Percentiles rank a stretch among this genome's conserved stretches.
Conservation (phyloP, 768 basidiomycete genomes). For the Symmetrospora coprosmae region DNA sequence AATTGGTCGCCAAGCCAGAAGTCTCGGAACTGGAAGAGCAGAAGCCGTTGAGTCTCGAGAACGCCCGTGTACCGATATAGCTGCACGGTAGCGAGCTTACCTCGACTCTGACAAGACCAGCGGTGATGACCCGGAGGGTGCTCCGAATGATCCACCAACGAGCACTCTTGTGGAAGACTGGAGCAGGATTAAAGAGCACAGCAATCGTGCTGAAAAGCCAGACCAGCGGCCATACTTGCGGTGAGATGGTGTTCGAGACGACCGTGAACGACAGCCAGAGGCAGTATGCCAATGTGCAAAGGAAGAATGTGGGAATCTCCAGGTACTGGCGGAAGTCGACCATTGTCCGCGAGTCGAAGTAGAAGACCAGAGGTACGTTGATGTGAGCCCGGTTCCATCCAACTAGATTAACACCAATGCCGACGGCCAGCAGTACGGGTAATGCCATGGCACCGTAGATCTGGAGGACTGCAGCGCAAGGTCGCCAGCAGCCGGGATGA, state of each 20-base stretch:
- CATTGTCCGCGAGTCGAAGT: slow-evolving; percentile 41
- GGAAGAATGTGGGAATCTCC: slow-evolving; percentile 58
- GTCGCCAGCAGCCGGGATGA: slow-evolving; percentile 36
- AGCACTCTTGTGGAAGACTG: slow-evolving; percentile 49
- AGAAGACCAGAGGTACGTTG: slow-evolving; percentile 88
- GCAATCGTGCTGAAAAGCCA: slow-evolving; percentile 57
- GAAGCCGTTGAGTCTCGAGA: not conserved
- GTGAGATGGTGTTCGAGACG: slow-evolving; percentile 44
- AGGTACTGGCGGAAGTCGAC: slow-evolving; percentile 67
- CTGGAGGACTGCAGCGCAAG: slow-evolving; percentile 59
- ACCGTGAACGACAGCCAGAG: slow-evolving; percentile 71
- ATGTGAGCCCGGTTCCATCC: slow-evolving; percentile 64
- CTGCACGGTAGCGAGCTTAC: slow-evolving; percentile 38
- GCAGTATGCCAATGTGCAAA: slow-evolving; percentile 46
- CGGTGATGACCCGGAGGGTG: slow-evolving; percentile 49
- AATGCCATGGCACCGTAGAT: slow-evolving; percentile 62
- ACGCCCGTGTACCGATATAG: not conserved
- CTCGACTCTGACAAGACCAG: slow-evolving; percentile 62
- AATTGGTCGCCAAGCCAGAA: slow-evolving; percentile 40
- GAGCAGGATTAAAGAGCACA: slow-evolving; percentile 62
- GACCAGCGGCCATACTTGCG: slow-evolving; percentile 61
- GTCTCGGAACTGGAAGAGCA: slow-evolving; percentile 37
- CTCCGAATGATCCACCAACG: slow-evolving; percentile 69
- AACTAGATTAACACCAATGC: slow-evolving; percentile 69
- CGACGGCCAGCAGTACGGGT: slow-evolving; percentile 57